phyloP scores from a whole-genome alignment of 2,329 filamentous ascomycete genomes.

The Colletotrichum limetticola region DNA sequence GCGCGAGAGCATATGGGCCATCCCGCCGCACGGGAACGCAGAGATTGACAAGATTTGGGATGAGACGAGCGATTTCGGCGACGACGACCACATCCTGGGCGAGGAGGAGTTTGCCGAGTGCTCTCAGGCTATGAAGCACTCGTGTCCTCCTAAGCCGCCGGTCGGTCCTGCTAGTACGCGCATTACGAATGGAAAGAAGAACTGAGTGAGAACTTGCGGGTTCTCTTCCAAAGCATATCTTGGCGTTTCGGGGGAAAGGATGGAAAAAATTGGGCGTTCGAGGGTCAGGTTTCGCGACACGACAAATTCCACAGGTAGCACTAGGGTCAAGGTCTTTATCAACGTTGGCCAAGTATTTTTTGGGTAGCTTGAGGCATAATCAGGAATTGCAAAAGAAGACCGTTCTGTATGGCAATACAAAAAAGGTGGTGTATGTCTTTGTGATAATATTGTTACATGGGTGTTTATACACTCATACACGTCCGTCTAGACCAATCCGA shows the following conservation, averaged over 20 bases:
- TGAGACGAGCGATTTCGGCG: slow-evolving; percentile 85
- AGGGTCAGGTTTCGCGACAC: not conserved
- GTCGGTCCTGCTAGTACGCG: slow-evolving; percentile 30
- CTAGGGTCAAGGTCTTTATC: not conserved
- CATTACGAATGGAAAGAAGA: slow-evolving; percentile 28
- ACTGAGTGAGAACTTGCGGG: slow-evolving; percentile 1
- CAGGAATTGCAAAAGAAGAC: not conserved
- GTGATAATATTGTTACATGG: slow-evolving; percentile 45
- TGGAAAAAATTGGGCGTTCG: slow-evolving; percentile 7
- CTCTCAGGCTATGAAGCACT: slow-evolving; percentile 40
- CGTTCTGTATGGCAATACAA: not conserved
- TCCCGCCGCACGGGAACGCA: slow-evolving; percentile 70
- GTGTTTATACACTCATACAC: slow-evolving; percentile 43
- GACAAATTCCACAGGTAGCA: not conserved
- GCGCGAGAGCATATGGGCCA: slow-evolving; percentile 93
- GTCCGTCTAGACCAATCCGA: slow-evolving; percentile 31
- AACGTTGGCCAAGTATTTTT: not conserved
- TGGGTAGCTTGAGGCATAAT: not conserved
- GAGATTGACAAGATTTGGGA: slow-evolving; percentile 89
- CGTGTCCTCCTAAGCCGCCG: slow-evolving; percentile 28
- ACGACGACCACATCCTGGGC: slow-evolving; percentile 84
- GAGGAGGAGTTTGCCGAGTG: slow-evolving; percentile 75
- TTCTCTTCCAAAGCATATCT: not conserved
- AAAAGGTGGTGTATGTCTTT: slow-evolving; percentile 36
- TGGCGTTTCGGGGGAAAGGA: slow-evolving; percentile 23